Percentiles rank a stretch among this genome's conserved stretches.
phyloP scores from a whole-genome alignment of 2,329 filamentous ascomycete species.

The Diaporthe helianthi region DNA sequence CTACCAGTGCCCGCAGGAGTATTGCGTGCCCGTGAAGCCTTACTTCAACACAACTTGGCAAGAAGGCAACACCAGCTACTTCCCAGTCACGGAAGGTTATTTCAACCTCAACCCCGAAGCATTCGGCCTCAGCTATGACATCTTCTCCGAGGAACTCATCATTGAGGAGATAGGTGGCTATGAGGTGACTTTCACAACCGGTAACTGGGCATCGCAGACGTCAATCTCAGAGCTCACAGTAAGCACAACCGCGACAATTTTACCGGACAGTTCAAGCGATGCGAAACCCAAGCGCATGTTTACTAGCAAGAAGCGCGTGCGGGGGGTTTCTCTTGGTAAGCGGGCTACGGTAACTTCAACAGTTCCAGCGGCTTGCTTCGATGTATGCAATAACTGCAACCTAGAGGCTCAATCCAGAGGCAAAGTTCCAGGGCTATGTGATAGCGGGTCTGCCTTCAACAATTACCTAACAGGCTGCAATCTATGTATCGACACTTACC shows the following conservation, averaged over 20 bases:
- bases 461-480: conserved; percentile 47
- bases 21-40: conserved; percentile 53
- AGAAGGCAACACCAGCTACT: conserved; percentile 55
- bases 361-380: conserved; percentile 58
- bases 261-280: conserved; percentile 30
- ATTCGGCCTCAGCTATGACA: conserved; percentile 69
- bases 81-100: conserved; percentile 61
- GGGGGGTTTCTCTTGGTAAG: conserved; percentile 43
- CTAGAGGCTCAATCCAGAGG: conserved; percentile 56
- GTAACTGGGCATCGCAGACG: conserved; percentile 62
- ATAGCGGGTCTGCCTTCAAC: conserved; percentile 49
- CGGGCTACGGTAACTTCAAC: conserved; percentile 45
- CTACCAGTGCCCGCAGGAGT: conserved; percentile 54
- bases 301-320: conserved; percentile 30
- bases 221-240: conserved; percentile 50
- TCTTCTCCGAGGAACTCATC: conserved; percentile 59
- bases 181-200: conserved; percentile 57
- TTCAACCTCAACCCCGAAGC: conserved; percentile 69
- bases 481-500: conserved; percentile 48
- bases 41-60: conserved; percentile 51
- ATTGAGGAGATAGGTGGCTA: conserved; percentile 46
- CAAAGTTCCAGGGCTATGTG: conserved; percentile 56
- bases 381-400: conserved; percentile 57
- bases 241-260: conserved; percentile 27
- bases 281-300: conserved; percentile 34